A percentile compares a stretch with the other conserved stretches of the same genome.
Evolutionary conservation across 495 filamentous ascomycete species (phyloP).

Genomic region (Sporormia fimetaria): DNA sequence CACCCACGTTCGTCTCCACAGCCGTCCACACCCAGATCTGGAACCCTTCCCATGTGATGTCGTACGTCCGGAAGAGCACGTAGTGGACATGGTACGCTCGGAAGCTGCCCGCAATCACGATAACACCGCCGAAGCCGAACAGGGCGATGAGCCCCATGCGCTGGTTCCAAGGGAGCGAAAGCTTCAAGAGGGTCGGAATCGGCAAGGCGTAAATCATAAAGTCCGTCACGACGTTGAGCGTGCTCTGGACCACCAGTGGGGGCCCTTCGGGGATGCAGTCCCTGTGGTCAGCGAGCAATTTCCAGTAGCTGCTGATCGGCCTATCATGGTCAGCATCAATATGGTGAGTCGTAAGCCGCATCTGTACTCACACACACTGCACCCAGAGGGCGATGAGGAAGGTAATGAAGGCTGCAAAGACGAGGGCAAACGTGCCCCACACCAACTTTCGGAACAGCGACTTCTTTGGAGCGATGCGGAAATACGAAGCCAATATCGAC

Average conservation of each 20-base stretch:
- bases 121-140: conserved; percentile 20
- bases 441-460: conserved; percentile 21
- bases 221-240: conserved; percentile 22
- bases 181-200: conserved; percentile 19
- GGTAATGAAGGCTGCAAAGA: conserved; percentile 20
- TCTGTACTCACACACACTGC: conserved; percentile 19
- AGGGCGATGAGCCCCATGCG: conserved; percentile 21
- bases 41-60: conserved; percentile 24
- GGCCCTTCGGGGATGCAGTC: conserved; percentile 24
- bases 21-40: conserved; percentile 25
- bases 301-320: conserved; percentile 23
- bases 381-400: conserved; percentile 22
- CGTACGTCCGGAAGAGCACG: conserved; percentile 23
- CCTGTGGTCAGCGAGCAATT: conserved; percentile 11
- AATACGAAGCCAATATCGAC: conserved; percentile 26
- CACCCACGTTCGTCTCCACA: conserved; percentile 22
- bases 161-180: conserved; percentile 12
- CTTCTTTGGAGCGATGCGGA: conserved; percentile 20
- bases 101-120: conserved; percentile 23
- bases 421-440: conserved; percentile 17
- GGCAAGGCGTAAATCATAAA: conserved; percentile 24
- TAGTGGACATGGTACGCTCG: conserved; percentile 20
- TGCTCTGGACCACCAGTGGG: conserved; percentile 16
- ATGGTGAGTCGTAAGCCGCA: neutral
- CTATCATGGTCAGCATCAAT: conserved; percentile 5